Conservation (phyloP, 2,329 filamentous ascomycete genomes). For the Fusarium nodosum region DNA sequence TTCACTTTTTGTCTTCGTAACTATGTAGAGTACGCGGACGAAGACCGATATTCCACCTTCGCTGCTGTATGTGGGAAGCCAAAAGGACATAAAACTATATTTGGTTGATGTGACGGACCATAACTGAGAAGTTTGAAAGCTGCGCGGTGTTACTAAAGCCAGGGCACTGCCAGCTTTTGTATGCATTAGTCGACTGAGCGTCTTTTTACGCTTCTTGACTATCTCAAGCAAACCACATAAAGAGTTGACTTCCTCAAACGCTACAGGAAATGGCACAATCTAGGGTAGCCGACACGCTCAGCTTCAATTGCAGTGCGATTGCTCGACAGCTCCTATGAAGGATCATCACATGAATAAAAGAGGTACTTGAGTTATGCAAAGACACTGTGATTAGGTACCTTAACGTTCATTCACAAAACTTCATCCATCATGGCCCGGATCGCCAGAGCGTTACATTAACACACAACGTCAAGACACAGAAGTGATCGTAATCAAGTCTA, state of each 20-base stretch:
- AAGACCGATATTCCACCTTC: not conserved
- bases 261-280: not conserved
- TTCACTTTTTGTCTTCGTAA: not conserved
- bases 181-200: not conserved
- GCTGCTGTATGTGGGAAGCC: not conserved
- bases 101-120: not conserved
- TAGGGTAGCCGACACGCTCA: too few species aligned
- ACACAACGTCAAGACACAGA: not conserved
- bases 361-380: too few species aligned
- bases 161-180: not conserved
- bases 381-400: too few species aligned
- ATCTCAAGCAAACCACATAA: too few species aligned
- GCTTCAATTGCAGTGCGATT: too few species aligned
- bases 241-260: not conserved
- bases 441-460: not conserved
- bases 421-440: too few species aligned
- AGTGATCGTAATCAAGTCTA: constrained; percentile 53
- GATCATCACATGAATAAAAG: too few species aligned
- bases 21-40: not conserved
- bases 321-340: not conserved
- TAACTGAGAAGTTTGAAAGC: not conserved
- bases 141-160: not conserved
- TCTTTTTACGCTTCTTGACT: not conserved
- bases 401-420: not conserved
- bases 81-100: not conserved